These are phyloP conservation scores for Cystofilobasidium capitatum DNA, from an alignment of 768 basidiomycete genomes.

Conservation along the genomic window DNA sequence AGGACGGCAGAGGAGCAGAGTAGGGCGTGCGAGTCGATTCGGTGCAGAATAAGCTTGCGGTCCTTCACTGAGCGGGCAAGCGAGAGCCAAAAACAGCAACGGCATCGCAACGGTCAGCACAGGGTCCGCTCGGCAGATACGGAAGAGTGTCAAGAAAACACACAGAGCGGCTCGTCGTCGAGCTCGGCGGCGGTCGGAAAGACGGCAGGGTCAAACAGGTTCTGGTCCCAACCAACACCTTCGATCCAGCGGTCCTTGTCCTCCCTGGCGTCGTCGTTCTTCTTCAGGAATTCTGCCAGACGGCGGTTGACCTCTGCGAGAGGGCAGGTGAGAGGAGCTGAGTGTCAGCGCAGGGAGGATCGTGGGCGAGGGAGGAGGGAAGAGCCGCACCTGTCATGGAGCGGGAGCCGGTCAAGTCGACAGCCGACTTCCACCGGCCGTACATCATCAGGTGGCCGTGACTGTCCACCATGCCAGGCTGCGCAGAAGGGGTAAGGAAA, in stretches of 20 bases:
- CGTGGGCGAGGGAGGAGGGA: background rate
- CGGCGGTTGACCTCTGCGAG: slow-evolving; percentile 53
- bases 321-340: background rate
- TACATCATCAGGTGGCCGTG: slow-evolving; percentile 22
- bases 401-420: slow-evolving; percentile 52
- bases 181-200: slow-evolving; percentile 77
- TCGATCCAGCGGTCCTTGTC: slow-evolving; percentile 61
- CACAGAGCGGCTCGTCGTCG: slow-evolving; percentile 52
- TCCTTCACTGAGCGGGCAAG: slow-evolving; percentile 42
- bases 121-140: background rate
- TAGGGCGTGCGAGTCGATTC: slow-evolving; percentile 73
- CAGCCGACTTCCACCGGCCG: slow-evolving; percentile 8
- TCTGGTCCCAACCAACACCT: slow-evolving; percentile 94
- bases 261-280: slow-evolving; percentile 45
- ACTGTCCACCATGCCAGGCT: slow-evolving; percentile 14
- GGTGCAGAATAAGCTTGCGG: slow-evolving; percentile 59
- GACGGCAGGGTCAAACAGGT: slow-evolving; percentile 40
- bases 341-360: background rate
- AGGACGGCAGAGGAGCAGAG: slow-evolving; percentile 46
- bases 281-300: slow-evolving; percentile 51
- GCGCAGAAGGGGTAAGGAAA: background rate
- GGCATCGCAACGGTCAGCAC: too few relatives aligned
- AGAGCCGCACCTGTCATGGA: slow-evolving; percentile 51
- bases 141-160: background rate
- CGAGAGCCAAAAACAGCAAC: background rate